Base-by-base conservation (phyloP, 805 yeast species). In the Candida qinlingensis region DNA sequence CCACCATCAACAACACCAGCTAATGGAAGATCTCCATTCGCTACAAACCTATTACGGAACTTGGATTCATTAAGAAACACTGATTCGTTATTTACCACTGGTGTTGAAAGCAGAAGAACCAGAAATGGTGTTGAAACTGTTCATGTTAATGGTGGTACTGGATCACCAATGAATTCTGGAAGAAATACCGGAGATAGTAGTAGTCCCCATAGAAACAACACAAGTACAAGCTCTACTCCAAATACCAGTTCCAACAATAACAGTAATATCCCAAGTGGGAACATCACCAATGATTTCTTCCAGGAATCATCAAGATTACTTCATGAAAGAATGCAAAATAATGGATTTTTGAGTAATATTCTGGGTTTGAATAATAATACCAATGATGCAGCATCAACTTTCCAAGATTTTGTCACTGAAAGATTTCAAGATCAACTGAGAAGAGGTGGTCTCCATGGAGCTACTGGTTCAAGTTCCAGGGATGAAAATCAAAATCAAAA, bases 51-150 rank as follows among this genome's bases (percentile, higher is more conserved):
- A 7, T 13, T 57, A 28, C 42, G 53, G 34, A 43, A 46, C 7
- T 11, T 55, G 29, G 42, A 46, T 31, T 5, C 41, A 12, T 31
- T 41, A 6, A 39, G 37, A 11, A 46, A 41, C 6, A 41, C 53
- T 9, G 56, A 54, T 25, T 47, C 53, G 1, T 8, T 55, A 1
- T 55, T 59, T 31, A 33, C 56, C 1, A 46, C 53, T 35, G 63
- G 63, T 9, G 58, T 58, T 26, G 50, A 54, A 1, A 56, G 61
- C 36, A 53, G 55, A 48, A 51, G 63, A 53, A 56, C 61, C 5
- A 44, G 49, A 27, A 45, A 49, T 19, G 60, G 61, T 4, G 63
- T 59, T 26, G 57, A 58, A 36, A 59, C 63, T 3, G 36, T 49
- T 8, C 52, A 54, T 33, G 30, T 54, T 11, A 49, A 46, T 19